phyloP scores from a whole-genome alignment of 345 rosid genomes.

The Gynandropsis gynandra region DNA sequence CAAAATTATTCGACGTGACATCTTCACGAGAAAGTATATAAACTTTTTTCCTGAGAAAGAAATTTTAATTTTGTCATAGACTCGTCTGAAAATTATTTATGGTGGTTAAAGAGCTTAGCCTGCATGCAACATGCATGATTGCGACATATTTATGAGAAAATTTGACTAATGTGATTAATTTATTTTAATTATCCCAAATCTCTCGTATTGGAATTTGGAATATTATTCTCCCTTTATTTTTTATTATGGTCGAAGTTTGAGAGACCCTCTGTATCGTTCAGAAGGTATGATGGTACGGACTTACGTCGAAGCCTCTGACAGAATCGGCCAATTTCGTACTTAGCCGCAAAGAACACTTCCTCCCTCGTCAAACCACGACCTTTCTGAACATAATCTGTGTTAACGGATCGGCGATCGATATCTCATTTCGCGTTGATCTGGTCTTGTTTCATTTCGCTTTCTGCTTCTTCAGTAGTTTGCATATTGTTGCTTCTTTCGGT shows the following conservation, averaged over 20 bases:
- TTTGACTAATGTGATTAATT: too few relatives aligned
- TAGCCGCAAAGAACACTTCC: too few relatives aligned
- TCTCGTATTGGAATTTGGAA: too few relatives aligned
- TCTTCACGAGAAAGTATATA: constrained; percentile 23
- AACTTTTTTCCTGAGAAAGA: not conserved
- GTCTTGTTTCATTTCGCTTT: not conserved
- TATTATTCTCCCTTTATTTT: too few relatives aligned
- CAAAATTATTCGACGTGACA: constrained; percentile 26
- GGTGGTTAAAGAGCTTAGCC: not conserved
- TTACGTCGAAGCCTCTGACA: not conserved
- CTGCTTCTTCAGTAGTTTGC: not conserved
- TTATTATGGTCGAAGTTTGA: not conserved
- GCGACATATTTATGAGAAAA: too few relatives aligned
- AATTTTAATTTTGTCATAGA: not conserved
- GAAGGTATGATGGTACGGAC: not conserved
- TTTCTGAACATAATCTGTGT: not conserved
- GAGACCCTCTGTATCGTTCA: not conserved
- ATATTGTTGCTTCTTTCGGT: constrained; percentile 7
- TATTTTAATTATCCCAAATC: too few relatives aligned
- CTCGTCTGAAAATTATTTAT: not conserved
- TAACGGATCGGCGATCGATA: not conserved
- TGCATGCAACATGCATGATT: too few relatives aligned
- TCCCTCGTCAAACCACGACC: too few relatives aligned
- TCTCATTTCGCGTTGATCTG: constrained; percentile 9
- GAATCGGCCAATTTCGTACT: too few relatives aligned